Evolutionary conservation across 805 yeast genomes (phyloP), one percentile per base, ranked within the genome.

Genomic region (Pichia thaimueangensis): DNA sequence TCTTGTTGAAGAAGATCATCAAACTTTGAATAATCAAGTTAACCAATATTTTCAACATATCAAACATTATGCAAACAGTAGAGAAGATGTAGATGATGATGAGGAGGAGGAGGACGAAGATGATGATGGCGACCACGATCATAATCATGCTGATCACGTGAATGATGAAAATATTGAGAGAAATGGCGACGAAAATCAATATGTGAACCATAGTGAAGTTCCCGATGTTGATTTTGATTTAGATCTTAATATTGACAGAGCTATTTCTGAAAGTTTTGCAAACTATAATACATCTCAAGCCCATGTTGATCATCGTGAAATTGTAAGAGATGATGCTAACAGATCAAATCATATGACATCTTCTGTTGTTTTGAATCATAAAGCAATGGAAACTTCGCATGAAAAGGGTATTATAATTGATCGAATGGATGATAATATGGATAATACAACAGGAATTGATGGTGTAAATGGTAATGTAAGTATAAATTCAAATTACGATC

Each of bases 21-120:
- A 53, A 39, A 22, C 55, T 5, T 45, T 54, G 29, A 52, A 56
- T 33, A 51, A 43, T 15, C 57, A 56, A 43, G 59, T 56, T 10
- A 51, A 44, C 27, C 56, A 56, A 38, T 56, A 53, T 32, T 50
- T 56, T 29, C 48, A 49, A 11, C 45, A 48, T 37, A 51, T 54
- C 24, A 44, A 47, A 12, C 20, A 36, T 11, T 24, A 27, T 19
- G 20, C 39, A 7, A 16, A 17, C n/a, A 19, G 21, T 30, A 27
- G 28, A 12, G 35, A 29, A 5, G 21, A 30, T 23, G 35, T 17
- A 11, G 39, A 34, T 23, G 35, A 28, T 21, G 28, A 12, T 20
- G 30, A 21, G 13, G 23, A 12, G 17, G 34, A 15, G 11, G 37
- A 25, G 9, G 19, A 15, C 12, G 41, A 33, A 30, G 40, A 25